Conservation (phyloP, 2,329 filamentous ascomycete genomes). For the Alternaria sp. region DNA sequence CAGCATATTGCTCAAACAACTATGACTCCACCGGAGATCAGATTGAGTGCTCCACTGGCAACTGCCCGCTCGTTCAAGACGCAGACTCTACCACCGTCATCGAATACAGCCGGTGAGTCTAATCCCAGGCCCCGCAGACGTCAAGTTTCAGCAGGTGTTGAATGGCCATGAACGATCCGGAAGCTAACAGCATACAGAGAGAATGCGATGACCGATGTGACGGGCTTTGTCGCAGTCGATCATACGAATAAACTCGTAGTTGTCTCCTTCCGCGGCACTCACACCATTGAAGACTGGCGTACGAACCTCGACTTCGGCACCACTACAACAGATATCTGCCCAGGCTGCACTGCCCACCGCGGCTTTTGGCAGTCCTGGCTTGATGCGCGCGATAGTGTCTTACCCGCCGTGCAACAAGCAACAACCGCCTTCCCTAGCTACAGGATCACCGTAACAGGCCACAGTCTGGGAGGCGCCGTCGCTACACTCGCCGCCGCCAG, state of each 20-base stretch:
- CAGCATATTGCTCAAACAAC: constrained; percentile 60
- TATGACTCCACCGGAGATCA: constrained; percentile 50
- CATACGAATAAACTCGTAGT: constrained; percentile 60
- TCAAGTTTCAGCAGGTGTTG: background rate
- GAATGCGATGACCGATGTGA: constrained; percentile 48
- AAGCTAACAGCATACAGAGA: constrained; percentile 13
- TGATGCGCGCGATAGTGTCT: constrained; percentile 56
- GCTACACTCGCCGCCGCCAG: constrained; percentile 66
- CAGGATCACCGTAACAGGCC: constrained; percentile 65
- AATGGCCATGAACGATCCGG: background rate
- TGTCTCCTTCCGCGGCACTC: constrained; percentile 64
- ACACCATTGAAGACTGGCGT: constrained; percentile 67
- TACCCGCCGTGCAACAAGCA: constrained; percentile 55
- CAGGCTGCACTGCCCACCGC: constrained; percentile 61
- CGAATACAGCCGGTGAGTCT: constrained; percentile 49
- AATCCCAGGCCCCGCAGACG: background rate
- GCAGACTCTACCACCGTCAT: constrained; percentile 52
- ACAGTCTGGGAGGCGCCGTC: constrained; percentile 72
- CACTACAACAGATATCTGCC: constrained; percentile 51
- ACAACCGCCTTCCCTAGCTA: constrained; percentile 58
- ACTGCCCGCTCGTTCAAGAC: constrained; percentile 57
- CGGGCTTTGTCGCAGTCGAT: constrained; percentile 56
- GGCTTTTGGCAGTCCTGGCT: constrained; percentile 67
- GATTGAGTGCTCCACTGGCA: constrained; percentile 54
- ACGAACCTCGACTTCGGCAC: constrained; percentile 58